phyloP scores from a whole-genome alignment of 495 filamentous ascomycete genomes.

The Tuber borchii region DNA sequence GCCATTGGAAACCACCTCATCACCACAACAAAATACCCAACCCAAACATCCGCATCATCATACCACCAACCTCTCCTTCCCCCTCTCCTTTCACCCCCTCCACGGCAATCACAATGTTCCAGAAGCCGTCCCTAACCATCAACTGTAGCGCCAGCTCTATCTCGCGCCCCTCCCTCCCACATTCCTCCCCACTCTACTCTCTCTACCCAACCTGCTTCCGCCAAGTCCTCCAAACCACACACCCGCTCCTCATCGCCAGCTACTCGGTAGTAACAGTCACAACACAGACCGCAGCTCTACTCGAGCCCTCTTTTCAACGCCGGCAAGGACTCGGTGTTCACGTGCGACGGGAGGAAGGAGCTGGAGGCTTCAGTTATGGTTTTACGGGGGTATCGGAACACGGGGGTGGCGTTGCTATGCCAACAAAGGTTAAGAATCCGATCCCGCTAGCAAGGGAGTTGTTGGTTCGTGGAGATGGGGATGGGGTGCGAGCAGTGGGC shows the following conservation, averaged over 20 bases:
- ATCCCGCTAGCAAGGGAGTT: slow-evolving; percentile 67
- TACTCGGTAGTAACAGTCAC: slow-evolving; percentile 62
- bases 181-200: slow-evolving; percentile 39
- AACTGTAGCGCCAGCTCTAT: slow-evolving; percentile 86
- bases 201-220: slow-evolving; percentile 30
- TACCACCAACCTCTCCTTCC: not conserved
- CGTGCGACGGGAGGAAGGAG: slow-evolving; percentile 70
- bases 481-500: slow-evolving; percentile 43
- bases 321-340: slow-evolving; percentile 80
- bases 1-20: too few species aligned
- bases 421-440: slow-evolving; percentile 69
- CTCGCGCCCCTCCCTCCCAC: slow-evolving; percentile 57
- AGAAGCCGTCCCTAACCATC: slow-evolving; percentile 54
- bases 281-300: slow-evolving; percentile 64
- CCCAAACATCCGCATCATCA: too few species aligned
- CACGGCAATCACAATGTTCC: slow-evolving; percentile 2
- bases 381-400: slow-evolving; percentile 60
- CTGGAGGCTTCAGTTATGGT: slow-evolving; percentile 88
- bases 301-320: slow-evolving; percentile 82
- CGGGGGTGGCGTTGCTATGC: slow-evolving; percentile 65
- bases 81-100: too few species aligned
- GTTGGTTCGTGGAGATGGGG: slow-evolving; percentile 56
- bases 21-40: too few species aligned
- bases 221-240: slow-evolving; percentile 47
- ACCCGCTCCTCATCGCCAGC: slow-evolving; percentile 45